Conservation (phyloP, 495 filamentous ascomycete genomes). For the Daldinia loculata region DNA sequence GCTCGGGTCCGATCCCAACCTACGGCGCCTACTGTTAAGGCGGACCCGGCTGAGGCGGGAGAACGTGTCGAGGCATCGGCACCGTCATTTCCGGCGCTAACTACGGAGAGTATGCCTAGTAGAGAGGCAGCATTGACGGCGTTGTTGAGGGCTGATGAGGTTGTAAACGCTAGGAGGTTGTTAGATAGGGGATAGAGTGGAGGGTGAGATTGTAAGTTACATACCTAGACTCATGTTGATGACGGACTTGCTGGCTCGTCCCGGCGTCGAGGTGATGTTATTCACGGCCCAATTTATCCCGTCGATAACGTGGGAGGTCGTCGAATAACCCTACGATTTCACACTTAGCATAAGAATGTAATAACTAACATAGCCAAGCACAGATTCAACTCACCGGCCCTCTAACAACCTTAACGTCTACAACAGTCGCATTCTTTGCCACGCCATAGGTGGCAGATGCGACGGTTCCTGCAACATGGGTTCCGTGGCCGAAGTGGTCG, state of each 20-base stretch:
- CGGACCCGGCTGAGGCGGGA: constrained; percentile 56
- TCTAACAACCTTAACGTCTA: constrained; percentile 51
- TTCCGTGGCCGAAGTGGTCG: constrained; percentile 54
- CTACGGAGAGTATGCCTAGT: constrained; percentile 54
- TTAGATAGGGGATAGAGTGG: constrained; percentile 16
- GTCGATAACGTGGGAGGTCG: constrained; percentile 54
- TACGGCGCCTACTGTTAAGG: constrained; percentile 62
- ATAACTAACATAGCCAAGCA: neutral
- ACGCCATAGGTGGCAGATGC: constrained; percentile 47
- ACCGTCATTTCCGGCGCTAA: constrained; percentile 53
- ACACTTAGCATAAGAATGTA: neutral
- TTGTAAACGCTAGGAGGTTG: constrained; percentile 13
- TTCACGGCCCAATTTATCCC: constrained; percentile 59
- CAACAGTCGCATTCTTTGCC: constrained; percentile 48
- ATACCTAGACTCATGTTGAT: constrained; percentile 59
- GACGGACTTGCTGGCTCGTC: constrained; percentile 48
- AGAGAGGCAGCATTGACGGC: constrained; percentile 51
- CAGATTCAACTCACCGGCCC: constrained; percentile 16
- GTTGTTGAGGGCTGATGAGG: constrained; percentile 46
- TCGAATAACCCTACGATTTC: constrained; percentile 47
- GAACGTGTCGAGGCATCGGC: constrained; percentile 47
- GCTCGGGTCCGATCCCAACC: constrained; percentile 52
- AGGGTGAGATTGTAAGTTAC: constrained; percentile 20
- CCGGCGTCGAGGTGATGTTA: constrained; percentile 43
- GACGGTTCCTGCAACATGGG: constrained; percentile 51